Evolutionary conservation across 2,329 filamentous ascomycete species (phyloP).

Genomic region (Falciphora oryzae): DNA sequence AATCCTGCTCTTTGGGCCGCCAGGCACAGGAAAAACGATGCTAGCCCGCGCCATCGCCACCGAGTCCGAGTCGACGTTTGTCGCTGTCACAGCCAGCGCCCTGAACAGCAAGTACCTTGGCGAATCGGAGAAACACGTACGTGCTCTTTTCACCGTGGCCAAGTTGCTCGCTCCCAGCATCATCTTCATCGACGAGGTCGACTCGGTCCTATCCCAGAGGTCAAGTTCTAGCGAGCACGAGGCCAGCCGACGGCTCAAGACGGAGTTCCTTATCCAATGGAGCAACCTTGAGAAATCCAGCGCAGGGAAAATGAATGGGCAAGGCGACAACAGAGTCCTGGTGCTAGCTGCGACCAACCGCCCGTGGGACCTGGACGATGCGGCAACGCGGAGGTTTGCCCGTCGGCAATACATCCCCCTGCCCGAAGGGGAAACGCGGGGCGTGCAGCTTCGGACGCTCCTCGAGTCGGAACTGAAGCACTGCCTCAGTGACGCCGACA

Average conservation of each 20-base stretch:
- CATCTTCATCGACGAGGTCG: conserved; percentile 98
- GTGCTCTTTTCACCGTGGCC: conserved; percentile 84
- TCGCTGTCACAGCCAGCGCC: conserved; percentile 92
- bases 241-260: conserved; percentile 89
- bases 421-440: conserved; percentile 77
- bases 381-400: conserved; percentile 84
- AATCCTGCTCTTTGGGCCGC: conserved; percentile 93
- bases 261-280: conserved; percentile 97
- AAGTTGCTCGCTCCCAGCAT: conserved; percentile 88
- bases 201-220: conserved; percentile 81
- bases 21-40: conserved; percentile 99
- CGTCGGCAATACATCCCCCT: conserved; percentile 92
- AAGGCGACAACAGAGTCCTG: conserved; percentile 78
- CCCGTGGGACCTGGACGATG: conserved; percentile 97
- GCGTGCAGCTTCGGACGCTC: conserved; percentile 70
- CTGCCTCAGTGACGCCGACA: conserved; percentile 63
- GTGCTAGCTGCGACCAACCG: conserved; percentile 94
- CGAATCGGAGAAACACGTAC: conserved; percentile 93
- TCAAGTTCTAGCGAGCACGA: conserved; percentile 85
- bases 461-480: conserved; percentile 80
- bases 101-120: conserved; percentile 94
- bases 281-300: conserved; percentile 77
- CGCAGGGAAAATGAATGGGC: not conserved
- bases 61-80: conserved; percentile 91
- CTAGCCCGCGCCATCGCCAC: conserved; percentile 90